phyloP scores from a whole-genome alignment of 345 rosid species.

The Psidium guajava region DNA sequence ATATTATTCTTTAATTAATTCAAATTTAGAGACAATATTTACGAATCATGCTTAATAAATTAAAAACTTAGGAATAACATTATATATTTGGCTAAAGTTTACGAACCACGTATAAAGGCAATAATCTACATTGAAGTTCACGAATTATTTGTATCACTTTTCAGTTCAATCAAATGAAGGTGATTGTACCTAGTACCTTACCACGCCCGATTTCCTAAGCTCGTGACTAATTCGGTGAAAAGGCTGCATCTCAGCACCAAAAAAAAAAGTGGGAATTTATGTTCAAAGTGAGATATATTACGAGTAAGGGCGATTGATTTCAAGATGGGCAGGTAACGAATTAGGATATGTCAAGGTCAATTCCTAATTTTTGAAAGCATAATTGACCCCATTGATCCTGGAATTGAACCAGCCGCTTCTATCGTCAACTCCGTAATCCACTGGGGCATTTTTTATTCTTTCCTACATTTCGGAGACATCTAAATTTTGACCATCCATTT shows the following conservation, averaged over 20 bases:
- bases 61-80: no score
- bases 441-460: neutral
- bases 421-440: neutral
- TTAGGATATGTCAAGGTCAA: neutral
- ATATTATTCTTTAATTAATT: no score
- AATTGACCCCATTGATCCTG: accelerated
- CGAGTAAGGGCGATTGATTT: neutral
- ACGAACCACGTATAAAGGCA: no score
- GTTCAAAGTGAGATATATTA: neutral
- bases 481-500: no score
- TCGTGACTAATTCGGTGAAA: neutral
- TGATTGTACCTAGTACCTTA: neutral
- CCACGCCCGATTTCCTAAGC: neutral
- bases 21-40: no score
- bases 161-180: neutral
- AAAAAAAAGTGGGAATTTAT: neutral
- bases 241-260: neutral
- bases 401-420: no score
- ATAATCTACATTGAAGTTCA: no score
- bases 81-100: no score
- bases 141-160: neutral
- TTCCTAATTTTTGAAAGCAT: neutral
- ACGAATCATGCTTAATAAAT: no score
- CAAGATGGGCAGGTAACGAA: neutral
- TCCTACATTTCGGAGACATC: neutral